Percentiles rank a stretch among this genome's conserved stretches.
Evolutionary conservation across 129 eudicot species (phyloP).

Genomic region (Tagetes patula): DNA sequence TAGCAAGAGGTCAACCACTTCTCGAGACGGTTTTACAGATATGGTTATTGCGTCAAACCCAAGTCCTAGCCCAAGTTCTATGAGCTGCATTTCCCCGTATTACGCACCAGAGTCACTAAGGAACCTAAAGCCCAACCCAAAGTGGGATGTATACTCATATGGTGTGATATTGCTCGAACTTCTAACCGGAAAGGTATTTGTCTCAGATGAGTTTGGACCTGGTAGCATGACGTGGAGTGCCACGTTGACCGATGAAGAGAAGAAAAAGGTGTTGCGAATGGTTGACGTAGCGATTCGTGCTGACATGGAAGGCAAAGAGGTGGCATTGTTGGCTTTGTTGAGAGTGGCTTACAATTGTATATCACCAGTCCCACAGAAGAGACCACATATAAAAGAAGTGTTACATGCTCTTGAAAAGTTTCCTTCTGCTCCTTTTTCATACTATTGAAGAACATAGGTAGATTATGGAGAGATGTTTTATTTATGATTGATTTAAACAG

Average conservation of each 20-base stretch:
- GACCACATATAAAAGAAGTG: conserved; percentile 94
- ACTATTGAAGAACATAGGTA: conserved; percentile 25
- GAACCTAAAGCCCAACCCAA: conserved; percentile 73
- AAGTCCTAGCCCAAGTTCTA: conserved; percentile 82
- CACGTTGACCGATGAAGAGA: conserved; percentile 56
- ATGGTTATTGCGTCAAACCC: conserved; percentile 47
- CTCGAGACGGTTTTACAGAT: conserved; percentile 82
- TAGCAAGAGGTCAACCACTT: conserved; percentile 77
- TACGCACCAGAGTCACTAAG: conserved; percentile 86
- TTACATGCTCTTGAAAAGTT: conserved; percentile 77
- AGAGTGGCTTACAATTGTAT: conserved; percentile 75
- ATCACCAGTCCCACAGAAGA: conserved; percentile 81
- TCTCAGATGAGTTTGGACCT: conserved; percentile 75
- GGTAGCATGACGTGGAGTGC: conserved; percentile 44
- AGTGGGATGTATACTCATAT: conserved; percentile 91
- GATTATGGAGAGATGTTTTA: conserved; percentile 35
- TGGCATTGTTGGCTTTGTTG: conserved; percentile 57
- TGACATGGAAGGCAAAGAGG: conserved; percentile 94
- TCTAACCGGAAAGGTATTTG: conserved; percentile 69
- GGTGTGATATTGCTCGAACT: conserved; percentile 92
- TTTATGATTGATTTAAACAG: conserved; percentile 35
- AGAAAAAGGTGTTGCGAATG: conserved; percentile 63
- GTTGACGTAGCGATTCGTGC: conserved; percentile 82
- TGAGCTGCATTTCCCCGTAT: conserved; percentile 68
- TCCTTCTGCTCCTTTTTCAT: conserved; percentile 48